A percentile compares a stretch with the other conserved stretches of the same genome.
These are phyloP conservation scores for Xanthoconium purpureum DNA, from an alignment of 768 basidiomycete genomes.

Conservation along the genomic window DNA sequence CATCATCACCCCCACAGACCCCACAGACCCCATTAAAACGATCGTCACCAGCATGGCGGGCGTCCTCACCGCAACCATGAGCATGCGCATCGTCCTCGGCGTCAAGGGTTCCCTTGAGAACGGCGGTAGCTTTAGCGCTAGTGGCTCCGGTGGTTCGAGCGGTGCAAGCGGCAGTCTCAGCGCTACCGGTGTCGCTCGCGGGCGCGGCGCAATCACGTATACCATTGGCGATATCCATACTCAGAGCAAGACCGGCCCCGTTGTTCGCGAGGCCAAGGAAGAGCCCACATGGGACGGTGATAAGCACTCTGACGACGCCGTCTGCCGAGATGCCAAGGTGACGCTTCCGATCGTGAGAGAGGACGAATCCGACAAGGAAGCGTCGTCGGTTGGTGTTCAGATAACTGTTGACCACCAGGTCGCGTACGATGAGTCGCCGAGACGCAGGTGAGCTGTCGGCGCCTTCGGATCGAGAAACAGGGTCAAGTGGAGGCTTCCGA, in stretches of 20 bases:
- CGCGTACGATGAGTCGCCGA: slow-evolving; percentile 41
- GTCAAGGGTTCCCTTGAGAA: slow-evolving; percentile 71
- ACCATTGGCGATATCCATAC: slow-evolving; percentile 50
- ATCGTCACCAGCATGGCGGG: slow-evolving; percentile 85
- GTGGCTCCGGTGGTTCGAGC: slow-evolving; percentile 42
- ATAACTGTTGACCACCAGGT: slow-evolving; percentile 57
- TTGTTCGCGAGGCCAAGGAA: slow-evolving; percentile 37
- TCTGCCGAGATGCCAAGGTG: slow-evolving; percentile 37
- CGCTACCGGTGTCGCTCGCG: slow-evolving; percentile 26
- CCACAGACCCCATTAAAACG: slow-evolving; percentile 69
- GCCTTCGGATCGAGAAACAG: neutral
- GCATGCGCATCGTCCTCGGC: slow-evolving; percentile 79
- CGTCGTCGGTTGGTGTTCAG: slow-evolving; percentile 46
- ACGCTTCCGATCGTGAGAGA: slow-evolving; percentile 34
- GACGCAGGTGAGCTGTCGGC: slow-evolving; percentile 11
- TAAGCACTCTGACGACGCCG: slow-evolving; percentile 40
- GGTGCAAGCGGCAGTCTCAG: slow-evolving; percentile 45
- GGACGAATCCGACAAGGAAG: slow-evolving; percentile 21
- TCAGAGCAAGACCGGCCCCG: slow-evolving; percentile 49
- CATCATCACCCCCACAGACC: slow-evolving; percentile 63
- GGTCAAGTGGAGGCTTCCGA: neutral
- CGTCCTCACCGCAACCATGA: slow-evolving; percentile 85
- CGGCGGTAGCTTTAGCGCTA: slow-evolving; percentile 69
- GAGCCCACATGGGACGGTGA: slow-evolving; percentile 39
- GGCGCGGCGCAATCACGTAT: slow-evolving; percentile 27